A percentile compares a stretch with the other conserved stretches of the same genome.
Evolutionary conservation across 192 early-diverging fungal species (phyloP).

Genomic region (Rhizophlyctis rosea): DNA sequence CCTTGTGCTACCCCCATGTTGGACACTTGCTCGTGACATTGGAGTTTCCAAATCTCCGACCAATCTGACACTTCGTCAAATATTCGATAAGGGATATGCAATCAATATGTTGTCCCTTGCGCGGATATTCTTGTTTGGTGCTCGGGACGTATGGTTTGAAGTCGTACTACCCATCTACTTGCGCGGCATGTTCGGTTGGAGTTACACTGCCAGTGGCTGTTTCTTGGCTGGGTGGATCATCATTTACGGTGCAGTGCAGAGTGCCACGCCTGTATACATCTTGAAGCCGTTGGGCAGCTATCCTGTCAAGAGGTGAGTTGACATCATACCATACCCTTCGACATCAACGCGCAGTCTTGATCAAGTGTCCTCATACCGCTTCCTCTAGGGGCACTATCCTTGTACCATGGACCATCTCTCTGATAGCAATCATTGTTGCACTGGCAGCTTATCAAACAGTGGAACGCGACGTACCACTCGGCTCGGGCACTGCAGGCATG

Average conservation of each 20-base stretch:
- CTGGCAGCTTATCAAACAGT: slow-evolving; percentile 16
- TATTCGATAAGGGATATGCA: slow-evolving; percentile 25
- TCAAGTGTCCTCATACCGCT: not conserved
- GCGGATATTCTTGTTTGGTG: slow-evolving; percentile 46
- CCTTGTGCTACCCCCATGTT: not conserved
- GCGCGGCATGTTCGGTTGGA: slow-evolving; percentile 35
- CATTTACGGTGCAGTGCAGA: slow-evolving; percentile 43
- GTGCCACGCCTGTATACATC: slow-evolving; percentile 35
- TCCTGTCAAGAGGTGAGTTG: slow-evolving; percentile 14
- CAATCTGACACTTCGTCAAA: slow-evolving; percentile 20
- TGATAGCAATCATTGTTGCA: slow-evolving; percentile 12
- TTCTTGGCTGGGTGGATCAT: slow-evolving; percentile 47
- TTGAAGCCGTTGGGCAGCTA: slow-evolving; percentile 22
- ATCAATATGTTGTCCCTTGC: slow-evolving; percentile 41
- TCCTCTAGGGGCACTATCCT: slow-evolving; percentile 11
- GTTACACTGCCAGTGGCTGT: slow-evolving; percentile 30
- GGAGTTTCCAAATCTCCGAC: slow-evolving; percentile 18
- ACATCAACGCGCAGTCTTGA: not conserved
- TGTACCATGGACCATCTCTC: slow-evolving; percentile 27
- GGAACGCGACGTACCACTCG: not conserved
- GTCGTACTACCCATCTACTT: slow-evolving; percentile 37
- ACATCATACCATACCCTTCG: not conserved
- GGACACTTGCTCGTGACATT: slow-evolving; percentile 4
- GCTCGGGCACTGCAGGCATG: not conserved
- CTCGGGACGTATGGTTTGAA: slow-evolving; percentile 45